Conservation (phyloP, 148 eudicot genomes). For the Silene latifolia region DNA sequence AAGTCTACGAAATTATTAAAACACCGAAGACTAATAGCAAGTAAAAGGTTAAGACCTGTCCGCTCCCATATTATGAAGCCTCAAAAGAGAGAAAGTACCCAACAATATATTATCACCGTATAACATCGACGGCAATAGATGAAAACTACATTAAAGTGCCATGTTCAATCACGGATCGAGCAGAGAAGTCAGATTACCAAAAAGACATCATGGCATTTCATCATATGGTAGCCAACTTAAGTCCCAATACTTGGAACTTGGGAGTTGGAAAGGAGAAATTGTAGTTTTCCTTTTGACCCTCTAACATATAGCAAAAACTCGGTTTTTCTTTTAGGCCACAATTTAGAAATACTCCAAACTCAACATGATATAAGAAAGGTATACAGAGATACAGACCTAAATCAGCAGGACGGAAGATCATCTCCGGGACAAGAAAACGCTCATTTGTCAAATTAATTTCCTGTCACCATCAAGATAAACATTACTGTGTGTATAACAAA, state of each 20-base stretch:
- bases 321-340: not conserved
- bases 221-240: not conserved
- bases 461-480: conserved; percentile 33
- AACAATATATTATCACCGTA: too few species aligned
- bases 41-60: not conserved
- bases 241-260: not conserved
- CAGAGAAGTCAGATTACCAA: too few species aligned
- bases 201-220: conserved; percentile 1
- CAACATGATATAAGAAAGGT: not conserved
- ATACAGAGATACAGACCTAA: conserved; percentile 43
- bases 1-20: not conserved
- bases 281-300: too few species aligned
- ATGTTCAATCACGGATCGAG: too few species aligned
- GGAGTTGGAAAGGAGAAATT: not conserved
- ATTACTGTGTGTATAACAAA: not conserved
- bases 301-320: not conserved
- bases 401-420: conserved; percentile 95
- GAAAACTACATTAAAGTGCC: too few species aligned
- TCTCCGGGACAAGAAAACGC: conserved; percentile 99
- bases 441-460: conserved; percentile 90
- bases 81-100: not conserved
- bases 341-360: not conserved
- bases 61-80: not conserved
- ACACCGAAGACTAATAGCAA: not conserved
- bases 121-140: too few species aligned